phyloP scores from a whole-genome alignment of 179 eudicot species.

The Vitellaria paradoxa region DNA sequence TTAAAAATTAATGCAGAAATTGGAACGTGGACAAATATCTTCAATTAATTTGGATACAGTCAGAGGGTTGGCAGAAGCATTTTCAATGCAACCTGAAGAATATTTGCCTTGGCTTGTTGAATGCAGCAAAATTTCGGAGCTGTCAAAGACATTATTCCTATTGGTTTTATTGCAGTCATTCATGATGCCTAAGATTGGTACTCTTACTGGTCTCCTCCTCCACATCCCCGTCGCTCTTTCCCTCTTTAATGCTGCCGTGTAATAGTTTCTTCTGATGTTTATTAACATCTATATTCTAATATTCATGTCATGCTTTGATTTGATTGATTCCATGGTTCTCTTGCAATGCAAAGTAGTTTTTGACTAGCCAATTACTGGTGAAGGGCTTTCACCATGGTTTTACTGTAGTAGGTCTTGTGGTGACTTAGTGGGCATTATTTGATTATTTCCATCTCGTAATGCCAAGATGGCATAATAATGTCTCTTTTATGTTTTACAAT shows the following conservation, averaged over 20 bases:
- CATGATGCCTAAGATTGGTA: conserved; percentile 41
- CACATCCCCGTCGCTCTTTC: neutral
- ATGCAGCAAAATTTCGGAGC: conserved; percentile 45
- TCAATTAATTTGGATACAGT: conserved; percentile 47
- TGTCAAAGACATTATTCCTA: conserved; percentile 64
- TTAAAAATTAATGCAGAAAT: conserved; percentile 36
- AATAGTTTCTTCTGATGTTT: neutral
- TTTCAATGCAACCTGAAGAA: conserved; percentile 36
- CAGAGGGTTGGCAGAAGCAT: conserved; percentile 47
- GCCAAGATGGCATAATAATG: neutral
- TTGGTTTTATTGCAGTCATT: conserved; percentile 62
- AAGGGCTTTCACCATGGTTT: neutral
- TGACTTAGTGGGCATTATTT: neutral
- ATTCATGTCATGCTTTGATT: neutral
- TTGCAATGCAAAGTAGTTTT: neutral
- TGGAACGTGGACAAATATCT: conserved; percentile 33
- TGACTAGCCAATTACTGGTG: neutral
- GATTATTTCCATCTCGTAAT: neutral
- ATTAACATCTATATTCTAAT: neutral
- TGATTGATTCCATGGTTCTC: neutral
- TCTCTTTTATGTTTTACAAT: neutral
- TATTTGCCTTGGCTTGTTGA: conserved; percentile 66
- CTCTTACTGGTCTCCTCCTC: neutral
- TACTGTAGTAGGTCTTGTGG: neutral
- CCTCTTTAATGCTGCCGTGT: too few species aligned